Conservation (phyloP, 2,329 filamentous ascomycete genomes). For the Trichoderma brevicompactum region DNA sequence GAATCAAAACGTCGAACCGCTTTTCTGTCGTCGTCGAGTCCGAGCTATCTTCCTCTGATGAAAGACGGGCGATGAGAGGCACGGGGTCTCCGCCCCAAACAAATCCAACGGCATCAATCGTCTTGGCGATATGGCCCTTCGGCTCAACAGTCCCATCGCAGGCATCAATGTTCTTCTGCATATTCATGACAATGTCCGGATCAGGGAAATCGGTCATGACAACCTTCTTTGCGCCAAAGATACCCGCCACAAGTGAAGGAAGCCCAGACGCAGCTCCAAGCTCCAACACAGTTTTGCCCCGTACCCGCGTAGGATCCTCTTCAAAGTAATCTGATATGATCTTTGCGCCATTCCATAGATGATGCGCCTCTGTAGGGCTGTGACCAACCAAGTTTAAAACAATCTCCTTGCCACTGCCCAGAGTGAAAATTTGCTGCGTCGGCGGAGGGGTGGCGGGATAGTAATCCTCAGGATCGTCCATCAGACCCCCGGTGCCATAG, state of each 20-base stretch:
- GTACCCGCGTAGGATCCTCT: constrained; percentile 65
- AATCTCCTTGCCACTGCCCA: constrained; percentile 67
- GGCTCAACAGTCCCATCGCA: constrained; percentile 48
- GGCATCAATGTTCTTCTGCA: constrained; percentile 73
- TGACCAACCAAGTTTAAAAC: constrained; percentile 81
- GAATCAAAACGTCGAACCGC: constrained; percentile 78
- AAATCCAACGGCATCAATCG: constrained; percentile 69
- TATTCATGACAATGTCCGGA: constrained; percentile 76
- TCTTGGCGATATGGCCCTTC: constrained; percentile 38
- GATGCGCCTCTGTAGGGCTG: constrained; percentile 87
- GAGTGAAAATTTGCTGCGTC: constrained; percentile 71
- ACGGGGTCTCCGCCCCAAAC: constrained; percentile 76
- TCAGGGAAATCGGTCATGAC: constrained; percentile 92
- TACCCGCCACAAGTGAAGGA: constrained; percentile 76
- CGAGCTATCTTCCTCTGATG: constrained; percentile 32
- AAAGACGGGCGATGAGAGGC: constrained; percentile 62
- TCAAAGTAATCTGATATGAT: constrained; percentile 81
- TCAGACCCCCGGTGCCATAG: constrained; percentile 58
- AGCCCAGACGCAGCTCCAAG: constrained; percentile 87
- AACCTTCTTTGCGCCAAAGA: constrained; percentile 70
- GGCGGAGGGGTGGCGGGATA: constrained; percentile 78
- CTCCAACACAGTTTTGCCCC: constrained; percentile 75
- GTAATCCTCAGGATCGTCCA: constrained; percentile 80
- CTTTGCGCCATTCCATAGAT: constrained; percentile 88
- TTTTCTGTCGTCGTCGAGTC: constrained; percentile 24